Conservation (phyloP, 352 stramenopile genomes). For the Globisporangium carolinianum region DNA sequence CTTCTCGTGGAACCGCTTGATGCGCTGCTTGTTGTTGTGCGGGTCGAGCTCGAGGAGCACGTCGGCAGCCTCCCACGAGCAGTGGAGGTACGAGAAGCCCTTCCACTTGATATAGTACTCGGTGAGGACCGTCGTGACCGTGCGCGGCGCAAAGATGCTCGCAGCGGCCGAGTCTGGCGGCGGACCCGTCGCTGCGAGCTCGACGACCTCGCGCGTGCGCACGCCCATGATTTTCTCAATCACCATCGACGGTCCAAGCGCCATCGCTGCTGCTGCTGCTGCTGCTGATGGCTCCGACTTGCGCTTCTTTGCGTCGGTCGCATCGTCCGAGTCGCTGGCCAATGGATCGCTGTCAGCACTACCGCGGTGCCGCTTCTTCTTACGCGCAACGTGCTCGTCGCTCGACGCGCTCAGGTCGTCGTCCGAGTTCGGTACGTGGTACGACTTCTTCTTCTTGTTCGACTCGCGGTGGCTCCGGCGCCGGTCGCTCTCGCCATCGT, state of each 20-base stretch:
- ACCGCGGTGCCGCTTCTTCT: constrained; percentile 18
- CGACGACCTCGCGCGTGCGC: constrained; percentile 35
- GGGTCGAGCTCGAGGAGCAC: constrained; percentile 72
- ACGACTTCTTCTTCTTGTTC: constrained; percentile 71
- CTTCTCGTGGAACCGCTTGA: constrained; percentile 87
- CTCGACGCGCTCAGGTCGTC: constrained; percentile 62
- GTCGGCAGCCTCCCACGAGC: constrained; percentile 75
- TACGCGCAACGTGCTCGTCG: constrained; percentile 7
- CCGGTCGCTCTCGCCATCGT: constrained; percentile 22
- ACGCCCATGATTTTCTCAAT: constrained; percentile 88
- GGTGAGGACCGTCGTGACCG: constrained; percentile 28
- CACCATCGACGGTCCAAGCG: constrained; percentile 40
- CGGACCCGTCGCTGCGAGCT: constrained; percentile 13
- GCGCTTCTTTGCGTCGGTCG: constrained; percentile 22
- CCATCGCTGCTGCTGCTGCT: constrained; percentile 1
- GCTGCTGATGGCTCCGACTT: constrained; percentile 8
- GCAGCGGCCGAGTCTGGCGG: constrained; percentile 22
- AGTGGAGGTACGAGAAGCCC: constrained; percentile 85
- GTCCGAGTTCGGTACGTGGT: constrained; percentile 76
- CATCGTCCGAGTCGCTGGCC: constrained; percentile 43
- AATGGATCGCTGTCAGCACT: constrained; percentile 11
- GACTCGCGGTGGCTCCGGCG: constrained; percentile 52
- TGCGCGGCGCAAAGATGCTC: constrained; percentile 29
- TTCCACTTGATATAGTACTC: constrained; percentile 92
- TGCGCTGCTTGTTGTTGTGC: constrained; percentile 81